Evolutionary conservation across 306 rosid genomes (phyloP), one percentile per base, ranked within the genome.

Genomic region (Pyrus betulifolia): DNA sequence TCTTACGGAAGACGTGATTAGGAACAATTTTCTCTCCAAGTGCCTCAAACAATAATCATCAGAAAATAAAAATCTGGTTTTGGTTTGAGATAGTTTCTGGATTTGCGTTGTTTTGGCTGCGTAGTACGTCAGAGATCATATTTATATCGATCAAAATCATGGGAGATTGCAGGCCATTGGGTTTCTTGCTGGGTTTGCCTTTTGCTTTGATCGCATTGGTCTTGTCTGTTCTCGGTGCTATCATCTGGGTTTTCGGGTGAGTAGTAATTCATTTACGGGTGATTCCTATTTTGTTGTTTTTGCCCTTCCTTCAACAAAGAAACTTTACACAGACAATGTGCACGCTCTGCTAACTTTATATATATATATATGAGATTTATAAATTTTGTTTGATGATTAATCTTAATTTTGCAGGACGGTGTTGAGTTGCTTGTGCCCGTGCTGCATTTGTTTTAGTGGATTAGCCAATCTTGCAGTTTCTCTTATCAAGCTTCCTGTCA

Each of bases 361-460:
- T 28, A 28, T 28, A 28, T 38, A 38, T 38, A 38, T 8, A 57
- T 57, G 13, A 15, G 21, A 54, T 54, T 54, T 2, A 21, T 19
- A 67, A 44, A 18, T 31, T 31, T 75, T 12, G 10, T 61, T 55
- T 14, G 35, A 15, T 62, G 30, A 22, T n/a, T 58, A 58, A 6
- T 60, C n/a, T 55, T 35, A 17, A 2, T 57, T 22, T 67, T 74
- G 82, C 90, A 91, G 98, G 82, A 59, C 88, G 4, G 78, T 88
- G 61, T 64, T 93, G 87, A 88, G 98, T 80, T 89, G 96, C 69
- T 68, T 89, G 81, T 93, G 98, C 77, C 98, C 98, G 0, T 93
- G 97, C 62, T 93, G 96, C 86, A 66, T 86, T 15, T 91, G 98
- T 74, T 87, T 85, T 9, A 40, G 83, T 2, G 92, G 89, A 76